Percentiles rank a stretch among this genome's conserved stretches.
Conservation (phyloP, 345 rosid genomes). For the Populus tremula region DNA sequence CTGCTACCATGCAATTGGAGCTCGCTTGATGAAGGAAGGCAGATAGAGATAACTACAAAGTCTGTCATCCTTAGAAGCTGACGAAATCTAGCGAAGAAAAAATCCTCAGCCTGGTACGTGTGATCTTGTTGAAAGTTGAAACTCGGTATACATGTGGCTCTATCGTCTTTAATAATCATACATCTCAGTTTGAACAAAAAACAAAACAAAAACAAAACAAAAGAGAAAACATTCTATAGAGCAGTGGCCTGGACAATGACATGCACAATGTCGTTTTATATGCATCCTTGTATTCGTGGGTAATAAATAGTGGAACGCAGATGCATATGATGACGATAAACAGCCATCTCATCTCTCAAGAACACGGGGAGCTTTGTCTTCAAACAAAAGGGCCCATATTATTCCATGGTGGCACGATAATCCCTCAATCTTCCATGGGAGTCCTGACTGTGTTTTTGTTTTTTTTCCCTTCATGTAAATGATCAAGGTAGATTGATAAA, state of each 20-base stretch:
- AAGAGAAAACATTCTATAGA: not conserved
- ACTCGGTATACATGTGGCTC: not conserved
- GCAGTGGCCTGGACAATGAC: not conserved
- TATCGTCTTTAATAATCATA: not conserved
- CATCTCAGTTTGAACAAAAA: not conserved
- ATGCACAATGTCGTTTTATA: not conserved
- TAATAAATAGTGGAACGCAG: not conserved
- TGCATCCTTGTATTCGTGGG: not conserved
- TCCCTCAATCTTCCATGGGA: too few species aligned
- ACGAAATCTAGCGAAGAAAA: not conserved
- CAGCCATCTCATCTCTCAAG: too few species aligned
- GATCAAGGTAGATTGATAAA: not conserved
- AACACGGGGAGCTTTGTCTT: too few species aligned
- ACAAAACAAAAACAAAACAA: too few species aligned
- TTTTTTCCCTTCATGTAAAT: not conserved
- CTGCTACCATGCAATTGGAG: not conserved
- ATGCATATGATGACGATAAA: not conserved
- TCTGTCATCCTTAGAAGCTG: not conserved
- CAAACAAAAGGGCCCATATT: too few species aligned
- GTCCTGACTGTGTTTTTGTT: too few species aligned
- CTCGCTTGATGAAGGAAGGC: not conserved
- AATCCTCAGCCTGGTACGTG: not conserved
- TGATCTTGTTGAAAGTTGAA: not conserved
- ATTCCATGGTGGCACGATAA: too few species aligned
- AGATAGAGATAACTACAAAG: not conserved